Evolutionary conservation across 495 filamentous ascomycete genomes (phyloP).

Genomic region (Penicillium roqueforti): DNA sequence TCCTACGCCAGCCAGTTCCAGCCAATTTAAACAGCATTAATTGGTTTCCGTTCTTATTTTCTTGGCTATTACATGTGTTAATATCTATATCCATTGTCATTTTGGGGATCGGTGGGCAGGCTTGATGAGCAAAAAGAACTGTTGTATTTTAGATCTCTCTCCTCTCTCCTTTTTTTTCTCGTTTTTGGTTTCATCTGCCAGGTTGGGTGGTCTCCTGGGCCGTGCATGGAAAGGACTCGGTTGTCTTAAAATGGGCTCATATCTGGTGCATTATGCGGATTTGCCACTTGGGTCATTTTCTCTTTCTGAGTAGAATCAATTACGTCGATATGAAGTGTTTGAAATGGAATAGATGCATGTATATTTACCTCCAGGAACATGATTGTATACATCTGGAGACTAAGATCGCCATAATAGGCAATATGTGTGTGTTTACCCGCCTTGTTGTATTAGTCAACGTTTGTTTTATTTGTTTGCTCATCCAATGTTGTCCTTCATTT

Average conservation of each 20-base stretch:
- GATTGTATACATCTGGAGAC: not conserved
- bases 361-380: not conserved
- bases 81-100: conserved; percentile 25
- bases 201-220: conserved; percentile 23
- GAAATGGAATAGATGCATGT: not conserved
- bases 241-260: conserved; percentile 34
- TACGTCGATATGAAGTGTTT: not conserved
- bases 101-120: conserved; percentile 25
- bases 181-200: conserved; percentile 16
- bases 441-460: conserved; percentile 22
- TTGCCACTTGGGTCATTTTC: conserved; percentile 12
- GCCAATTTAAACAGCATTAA: not conserved
- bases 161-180: conserved; percentile 29
- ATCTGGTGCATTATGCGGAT: conserved; percentile 30
- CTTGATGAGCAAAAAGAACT: conserved; percentile 34
- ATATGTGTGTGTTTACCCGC: conserved; percentile 8
- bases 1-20: not conserved
- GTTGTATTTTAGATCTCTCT: conserved; percentile 40
- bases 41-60: conserved; percentile 18
- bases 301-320: conserved; percentile 7
- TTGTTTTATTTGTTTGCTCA: conserved; percentile 31
- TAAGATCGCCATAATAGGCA: not conserved
- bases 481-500: not conserved
- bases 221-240: conserved; percentile 35
- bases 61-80: conserved; percentile 31